A percentile compares a stretch with the other conserved stretches of the same genome.
phyloP scores from a whole-genome alignment of 345 rosid species.

The Pistacia vera region DNA sequence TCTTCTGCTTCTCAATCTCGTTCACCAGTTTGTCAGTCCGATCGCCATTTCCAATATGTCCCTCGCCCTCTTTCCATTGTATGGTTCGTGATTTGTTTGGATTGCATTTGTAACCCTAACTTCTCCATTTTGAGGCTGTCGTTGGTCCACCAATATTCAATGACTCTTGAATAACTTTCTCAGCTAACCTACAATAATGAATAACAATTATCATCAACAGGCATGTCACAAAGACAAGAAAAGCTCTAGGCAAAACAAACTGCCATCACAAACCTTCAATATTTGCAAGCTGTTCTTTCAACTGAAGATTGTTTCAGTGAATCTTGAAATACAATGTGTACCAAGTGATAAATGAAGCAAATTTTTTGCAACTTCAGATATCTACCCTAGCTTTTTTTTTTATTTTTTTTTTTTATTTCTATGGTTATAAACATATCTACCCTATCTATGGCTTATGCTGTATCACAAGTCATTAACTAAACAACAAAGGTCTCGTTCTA shows the following conservation, averaged over 20 bases:
- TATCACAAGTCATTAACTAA: not conserved
- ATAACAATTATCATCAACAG: not conserved
- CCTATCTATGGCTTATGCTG: not conserved
- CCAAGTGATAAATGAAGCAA: not conserved
- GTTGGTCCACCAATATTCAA: slow-evolving; percentile 24
- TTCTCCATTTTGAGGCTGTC: too few species aligned
- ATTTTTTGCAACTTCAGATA: too few species aligned
- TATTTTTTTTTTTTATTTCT: not conserved
- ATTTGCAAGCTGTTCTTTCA: not conserved
- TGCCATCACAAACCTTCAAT: not conserved
- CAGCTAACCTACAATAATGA: slow-evolving; percentile 67
- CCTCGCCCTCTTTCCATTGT: too few species aligned
- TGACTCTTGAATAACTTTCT: slow-evolving; percentile 71
- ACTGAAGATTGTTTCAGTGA: not conserved
- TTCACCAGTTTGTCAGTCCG: too few species aligned
- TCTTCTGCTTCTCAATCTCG: too few species aligned
- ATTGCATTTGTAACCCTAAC: too few species aligned
- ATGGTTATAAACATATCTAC: not conserved
- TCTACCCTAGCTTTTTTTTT: not conserved
- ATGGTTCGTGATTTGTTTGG: too few species aligned
- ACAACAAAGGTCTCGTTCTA: not conserved
- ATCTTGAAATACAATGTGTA: not conserved
- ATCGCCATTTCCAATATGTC: too few species aligned
- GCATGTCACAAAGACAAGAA: not conserved
- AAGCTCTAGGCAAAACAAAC: not conserved